These are phyloP conservation scores for Ogataea hybrid DNA, from an alignment of 1,139 yeast genomes.

Conservation along the genomic window DNA sequence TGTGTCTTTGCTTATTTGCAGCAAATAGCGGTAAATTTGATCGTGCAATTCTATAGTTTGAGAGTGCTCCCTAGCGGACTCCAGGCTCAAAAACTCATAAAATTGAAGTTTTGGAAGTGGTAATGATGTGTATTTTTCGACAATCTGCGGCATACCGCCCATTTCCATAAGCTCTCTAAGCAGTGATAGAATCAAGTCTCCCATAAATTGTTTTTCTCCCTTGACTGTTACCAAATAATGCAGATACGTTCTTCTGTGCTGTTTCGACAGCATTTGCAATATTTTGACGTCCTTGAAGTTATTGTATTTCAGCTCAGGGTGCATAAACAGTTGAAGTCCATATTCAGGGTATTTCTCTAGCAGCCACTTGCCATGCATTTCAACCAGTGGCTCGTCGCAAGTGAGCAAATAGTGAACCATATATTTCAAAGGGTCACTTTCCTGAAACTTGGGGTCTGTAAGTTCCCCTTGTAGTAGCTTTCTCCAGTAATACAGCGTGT, in stretches of 20 bases:
- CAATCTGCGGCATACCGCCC: background rate
- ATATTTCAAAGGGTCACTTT: constrained; percentile 26
- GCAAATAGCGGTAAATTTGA: constrained; percentile 23
- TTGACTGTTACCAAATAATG: constrained; percentile 25
- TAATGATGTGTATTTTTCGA: constrained; percentile 7
- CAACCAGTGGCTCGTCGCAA: constrained; percentile 34
- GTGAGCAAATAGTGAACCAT: constrained; percentile 35
- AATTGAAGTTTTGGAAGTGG: constrained; percentile 26
- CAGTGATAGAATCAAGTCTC: constrained; percentile 29
- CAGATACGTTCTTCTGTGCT: constrained; percentile 23
- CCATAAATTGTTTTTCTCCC: constrained; percentile 32
- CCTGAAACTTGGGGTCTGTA: constrained; percentile 25
- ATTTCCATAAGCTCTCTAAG: constrained; percentile 14
- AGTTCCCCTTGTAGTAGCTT: constrained; percentile 36
- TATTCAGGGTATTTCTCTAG: constrained; percentile 36
- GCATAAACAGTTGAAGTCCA: constrained; percentile 41
- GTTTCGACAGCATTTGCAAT: constrained; percentile 17
- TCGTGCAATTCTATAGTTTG: constrained; percentile 19
- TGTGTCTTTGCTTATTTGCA: constrained; percentile 19
- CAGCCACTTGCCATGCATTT: constrained; percentile 47
- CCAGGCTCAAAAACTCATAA: constrained; percentile 25
- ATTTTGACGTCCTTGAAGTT: constrained; percentile 30
- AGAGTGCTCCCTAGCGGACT: constrained; percentile 12
- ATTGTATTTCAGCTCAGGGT: constrained; percentile 22
- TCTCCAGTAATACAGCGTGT: constrained; percentile 41